Percentiles rank a stretch among this genome's conserved stretches.
These are phyloP conservation scores for Paxillus involutus DNA, from an alignment of 768 basidiomycete species.

Conservation along the genomic window DNA sequence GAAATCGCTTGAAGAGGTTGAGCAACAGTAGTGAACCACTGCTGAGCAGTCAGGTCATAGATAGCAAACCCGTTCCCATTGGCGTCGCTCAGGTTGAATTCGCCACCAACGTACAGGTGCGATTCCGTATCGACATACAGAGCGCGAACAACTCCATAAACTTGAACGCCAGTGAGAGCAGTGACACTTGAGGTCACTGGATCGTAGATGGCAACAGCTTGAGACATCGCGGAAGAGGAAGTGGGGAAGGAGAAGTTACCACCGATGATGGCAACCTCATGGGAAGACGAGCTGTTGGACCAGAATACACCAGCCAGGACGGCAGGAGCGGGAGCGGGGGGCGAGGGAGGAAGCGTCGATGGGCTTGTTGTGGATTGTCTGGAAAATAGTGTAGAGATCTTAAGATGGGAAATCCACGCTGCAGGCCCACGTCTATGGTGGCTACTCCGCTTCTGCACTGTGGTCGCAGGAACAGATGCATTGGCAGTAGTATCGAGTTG, in stretches of 20 bases:
- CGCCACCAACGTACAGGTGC: conserved; percentile 79
- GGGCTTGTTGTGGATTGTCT: conserved; percentile 53
- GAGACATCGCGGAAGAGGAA: conserved; percentile 39
- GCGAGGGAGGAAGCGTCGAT: conserved; percentile 52
- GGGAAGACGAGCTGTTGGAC: conserved; percentile 70
- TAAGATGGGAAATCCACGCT: conserved; percentile 51
- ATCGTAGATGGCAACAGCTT: conserved; percentile 74
- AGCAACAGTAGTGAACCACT: conserved; percentile 60
- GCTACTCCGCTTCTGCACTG: conserved; percentile 39
- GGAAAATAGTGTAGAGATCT: conserved; percentile 40
- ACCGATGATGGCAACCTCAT: conserved; percentile 76
- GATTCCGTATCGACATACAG: conserved; percentile 65
- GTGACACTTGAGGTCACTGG: conserved; percentile 44
- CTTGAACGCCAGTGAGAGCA: conserved; percentile 57
- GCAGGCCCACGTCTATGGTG: conserved; percentile 35
- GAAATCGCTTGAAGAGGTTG: conserved; percentile 59
- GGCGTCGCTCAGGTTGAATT: conserved; percentile 65
- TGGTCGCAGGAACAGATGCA: conserved; percentile 29
- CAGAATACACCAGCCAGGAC: conserved; percentile 88
- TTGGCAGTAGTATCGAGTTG: conserved; percentile 46
- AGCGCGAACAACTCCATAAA: conserved; percentile 77
- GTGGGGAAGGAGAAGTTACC: conserved; percentile 80
- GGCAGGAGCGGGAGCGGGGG: conserved; percentile 68
- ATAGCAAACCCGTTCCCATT: conserved; percentile 69
- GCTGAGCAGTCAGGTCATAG: conserved; percentile 68